Evolutionary conservation across 2,329 filamentous ascomycete species (phyloP).

Genomic region (Ramularia collo-cygni): DNA sequence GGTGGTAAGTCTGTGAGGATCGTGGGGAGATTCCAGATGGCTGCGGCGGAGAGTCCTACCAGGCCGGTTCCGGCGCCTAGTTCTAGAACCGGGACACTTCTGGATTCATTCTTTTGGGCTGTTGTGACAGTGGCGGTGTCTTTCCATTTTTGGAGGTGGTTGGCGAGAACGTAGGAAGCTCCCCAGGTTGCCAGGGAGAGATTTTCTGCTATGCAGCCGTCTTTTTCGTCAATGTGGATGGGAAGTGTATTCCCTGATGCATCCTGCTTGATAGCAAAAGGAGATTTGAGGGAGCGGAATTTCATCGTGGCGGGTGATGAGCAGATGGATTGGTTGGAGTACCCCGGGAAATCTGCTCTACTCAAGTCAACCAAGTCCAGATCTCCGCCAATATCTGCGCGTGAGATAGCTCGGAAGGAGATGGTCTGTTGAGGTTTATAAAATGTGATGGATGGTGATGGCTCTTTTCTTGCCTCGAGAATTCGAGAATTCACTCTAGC

Average conservation of each 20-base stretch:
- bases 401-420: too few species aligned
- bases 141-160: constrained; percentile 29
- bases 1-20: constrained; percentile 32
- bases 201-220: constrained; percentile 27
- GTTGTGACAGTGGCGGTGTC: constrained; percentile 9
- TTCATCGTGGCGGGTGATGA: constrained; percentile 3
- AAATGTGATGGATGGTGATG: too few species aligned
- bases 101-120: constrained; percentile 1
- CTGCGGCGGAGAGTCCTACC: constrained; percentile 31
- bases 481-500: too few species aligned
- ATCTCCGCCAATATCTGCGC: too few species aligned
- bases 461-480: too few species aligned
- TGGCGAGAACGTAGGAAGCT: constrained; percentile 31
- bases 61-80: constrained; percentile 35
- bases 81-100: constrained; percentile 27
- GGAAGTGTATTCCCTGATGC: constrained; percentile 3
- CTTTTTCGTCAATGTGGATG: constrained; percentile 18
- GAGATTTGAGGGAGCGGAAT: constrained; percentile 42
- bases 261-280: constrained; percentile 82
- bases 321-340: too few species aligned
- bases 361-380: too few species aligned
- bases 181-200: constrained; percentile 36
- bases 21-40: constrained; percentile 25
- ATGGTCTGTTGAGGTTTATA: too few species aligned
- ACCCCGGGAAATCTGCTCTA: too few species aligned